Conservation (phyloP, 345 rosid species). For the Pugionium dolabratum region DNA sequence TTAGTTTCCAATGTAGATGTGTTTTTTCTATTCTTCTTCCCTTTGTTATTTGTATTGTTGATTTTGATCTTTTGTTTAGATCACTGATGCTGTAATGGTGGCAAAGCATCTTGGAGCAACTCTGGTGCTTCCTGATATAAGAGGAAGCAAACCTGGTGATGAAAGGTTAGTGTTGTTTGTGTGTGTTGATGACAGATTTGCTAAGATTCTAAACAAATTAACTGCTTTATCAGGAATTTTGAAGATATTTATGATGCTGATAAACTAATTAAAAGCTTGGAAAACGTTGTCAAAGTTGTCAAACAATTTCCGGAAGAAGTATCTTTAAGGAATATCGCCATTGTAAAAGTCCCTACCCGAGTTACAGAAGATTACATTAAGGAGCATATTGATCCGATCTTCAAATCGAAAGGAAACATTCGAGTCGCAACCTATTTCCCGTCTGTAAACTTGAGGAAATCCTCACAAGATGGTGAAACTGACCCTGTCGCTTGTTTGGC, state of each 20-base stretch:
- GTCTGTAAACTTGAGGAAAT: slow-evolving; percentile 85
- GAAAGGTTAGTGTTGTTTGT: slow-evolving; percentile 52
- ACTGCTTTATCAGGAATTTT: slow-evolving; percentile 59
- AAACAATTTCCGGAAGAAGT: slow-evolving; percentile 67
- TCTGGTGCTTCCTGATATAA: slow-evolving; percentile 86
- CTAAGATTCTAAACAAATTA: slow-evolving; percentile 4
- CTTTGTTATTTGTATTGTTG: not conserved
- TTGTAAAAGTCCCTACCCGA: slow-evolving; percentile 85
- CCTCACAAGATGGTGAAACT: slow-evolving; percentile 53
- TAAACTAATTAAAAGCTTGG: slow-evolving; percentile 67
- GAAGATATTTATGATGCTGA: slow-evolving; percentile 86
- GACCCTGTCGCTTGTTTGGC: slow-evolving; percentile 78
- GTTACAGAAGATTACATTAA: slow-evolving; percentile 73
- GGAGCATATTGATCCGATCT: slow-evolving; percentile 65
- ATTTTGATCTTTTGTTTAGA: slow-evolving; percentile 44
- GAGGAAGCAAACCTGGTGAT: slow-evolving; percentile 94
- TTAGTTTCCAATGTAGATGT: too few species aligned
- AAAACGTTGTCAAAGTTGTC: slow-evolving; percentile 68
- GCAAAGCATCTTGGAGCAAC: slow-evolving; percentile 78
- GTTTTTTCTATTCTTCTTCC: too few species aligned
- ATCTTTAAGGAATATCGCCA: slow-evolving; percentile 66
- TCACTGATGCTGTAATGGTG: slow-evolving; percentile 89
- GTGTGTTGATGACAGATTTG: slow-evolving; percentile 4
- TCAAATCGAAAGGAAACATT: slow-evolving; percentile 73
- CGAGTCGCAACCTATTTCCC: slow-evolving; percentile 89